phyloP scores from a whole-genome alignment of 2,329 filamentous ascomycete species.

The Bipolaris sorokiniana region DNA sequence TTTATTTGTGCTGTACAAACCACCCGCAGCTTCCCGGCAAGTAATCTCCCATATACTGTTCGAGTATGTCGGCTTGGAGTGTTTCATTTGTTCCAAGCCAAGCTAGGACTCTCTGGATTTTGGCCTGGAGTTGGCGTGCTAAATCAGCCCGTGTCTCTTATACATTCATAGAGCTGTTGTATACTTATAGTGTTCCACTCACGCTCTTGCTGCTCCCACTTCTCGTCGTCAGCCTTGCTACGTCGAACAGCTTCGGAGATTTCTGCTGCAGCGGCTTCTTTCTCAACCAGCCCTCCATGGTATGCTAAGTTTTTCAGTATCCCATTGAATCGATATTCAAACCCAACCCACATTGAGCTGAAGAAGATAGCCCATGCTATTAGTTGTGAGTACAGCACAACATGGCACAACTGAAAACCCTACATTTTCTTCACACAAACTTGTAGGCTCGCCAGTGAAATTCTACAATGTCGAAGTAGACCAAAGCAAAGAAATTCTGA shows the following conservation, averaged over 20 bases:
- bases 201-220: slow-evolving; percentile 22
- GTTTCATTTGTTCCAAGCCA: slow-evolving; percentile 2
- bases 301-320: neutral
- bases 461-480: slow-evolving; percentile 1
- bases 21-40: slow-evolving; percentile 17
- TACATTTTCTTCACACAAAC: slow-evolving; percentile 1
- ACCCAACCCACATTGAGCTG: neutral
- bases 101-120: neutral
- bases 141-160: neutral
- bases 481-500: neutral
- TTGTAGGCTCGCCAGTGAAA: slow-evolving; percentile 3
- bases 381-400: neutral
- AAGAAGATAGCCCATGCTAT: slow-evolving; percentile 5
- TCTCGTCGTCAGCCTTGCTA: slow-evolving; percentile 17
- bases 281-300: slow-evolving; percentile 22
- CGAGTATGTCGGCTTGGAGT: slow-evolving; percentile 12
- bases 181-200: slow-evolving; percentile 8
- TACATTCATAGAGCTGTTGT: neutral
- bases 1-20: slow-evolving; percentile 15
- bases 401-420: neutral
- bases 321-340: neutral
- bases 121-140: neutral
- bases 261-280: slow-evolving; percentile 30
- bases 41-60: slow-evolving; percentile 10
- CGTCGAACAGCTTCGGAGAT: slow-evolving; percentile 24